Percentiles rank a stretch among this genome's conserved stretches.
Evolutionary conservation across 2,329 filamentous ascomycete genomes (phyloP).

Genomic region (Alternaria gansuensis): DNA sequence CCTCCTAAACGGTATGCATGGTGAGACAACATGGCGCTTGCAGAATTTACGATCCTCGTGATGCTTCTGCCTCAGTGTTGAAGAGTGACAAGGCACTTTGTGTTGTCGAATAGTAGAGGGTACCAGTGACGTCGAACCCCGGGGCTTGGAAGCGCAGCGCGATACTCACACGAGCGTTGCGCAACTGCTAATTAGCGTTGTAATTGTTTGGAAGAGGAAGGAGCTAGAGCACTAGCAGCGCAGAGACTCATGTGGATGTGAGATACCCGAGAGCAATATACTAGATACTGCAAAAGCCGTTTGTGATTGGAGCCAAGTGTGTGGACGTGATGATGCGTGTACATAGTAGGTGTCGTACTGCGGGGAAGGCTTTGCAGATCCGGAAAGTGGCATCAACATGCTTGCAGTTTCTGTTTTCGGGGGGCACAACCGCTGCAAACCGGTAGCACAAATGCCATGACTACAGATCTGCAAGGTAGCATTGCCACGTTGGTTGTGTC

Average conservation of each 20-base stretch:
- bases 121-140: slow-evolving; percentile 10
- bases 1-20: slow-evolving; percentile 2
- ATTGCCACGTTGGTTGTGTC: slow-evolving; percentile 9
- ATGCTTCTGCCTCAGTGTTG: slow-evolving; percentile 24
- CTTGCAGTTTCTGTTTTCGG: slow-evolving; percentile 9
- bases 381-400: slow-evolving; percentile 16
- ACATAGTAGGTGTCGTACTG: slow-evolving; percentile 11
- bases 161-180: neutral
- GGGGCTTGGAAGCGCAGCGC: neutral
- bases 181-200: neutral
- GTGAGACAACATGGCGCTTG: neutral
- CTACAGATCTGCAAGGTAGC: neutral
- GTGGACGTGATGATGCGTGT: slow-evolving; percentile 4
- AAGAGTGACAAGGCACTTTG: slow-evolving; percentile 22
- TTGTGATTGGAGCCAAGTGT: neutral
- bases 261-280: neutral
- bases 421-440: neutral
- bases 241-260: neutral
- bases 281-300: slow-evolving; percentile 8
- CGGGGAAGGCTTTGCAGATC: slow-evolving; percentile 18
- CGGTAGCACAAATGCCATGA: slow-evolving; percentile 5
- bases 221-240: slow-evolving; percentile 1
- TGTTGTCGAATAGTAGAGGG: neutral
- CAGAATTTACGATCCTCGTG: slow-evolving; percentile 30
- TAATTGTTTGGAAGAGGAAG: neutral